A percentile compares a stretch with the other conserved stretches of the same genome.
These are phyloP conservation scores for Dothistroma pini DNA, from an alignment of 2,329 filamentous ascomycete species.

Conservation along the genomic window DNA sequence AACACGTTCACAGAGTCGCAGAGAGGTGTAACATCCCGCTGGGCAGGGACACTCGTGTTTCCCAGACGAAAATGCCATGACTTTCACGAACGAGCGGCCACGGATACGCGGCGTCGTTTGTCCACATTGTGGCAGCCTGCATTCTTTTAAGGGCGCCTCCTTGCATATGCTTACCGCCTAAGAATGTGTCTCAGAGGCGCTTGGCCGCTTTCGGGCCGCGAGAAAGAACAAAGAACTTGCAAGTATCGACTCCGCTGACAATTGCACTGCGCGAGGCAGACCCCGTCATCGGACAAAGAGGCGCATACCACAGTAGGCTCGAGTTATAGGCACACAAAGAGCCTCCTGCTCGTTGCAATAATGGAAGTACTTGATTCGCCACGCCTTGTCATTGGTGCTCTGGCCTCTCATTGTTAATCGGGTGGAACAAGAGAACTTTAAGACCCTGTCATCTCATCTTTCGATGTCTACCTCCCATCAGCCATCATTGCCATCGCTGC, in stretches of 20 bases:
- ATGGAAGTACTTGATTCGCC: conserved; percentile 30
- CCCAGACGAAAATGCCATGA: conserved; percentile 26
- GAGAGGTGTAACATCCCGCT: conserved; percentile 27
- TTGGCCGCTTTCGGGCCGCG: conserved; percentile 33
- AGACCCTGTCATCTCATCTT: conserved; percentile 29
- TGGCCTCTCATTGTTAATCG: conserved; percentile 32
- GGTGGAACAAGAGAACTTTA: conserved; percentile 32
- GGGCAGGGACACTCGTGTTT: conserved; percentile 18
- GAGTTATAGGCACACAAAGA: conserved; percentile 35
- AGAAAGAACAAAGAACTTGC: conserved; percentile 37
- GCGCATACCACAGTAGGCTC: conserved; percentile 30
- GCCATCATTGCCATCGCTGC: conserved; percentile 21
- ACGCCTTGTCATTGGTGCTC: conserved; percentile 29
- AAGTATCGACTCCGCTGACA: conserved; percentile 30
- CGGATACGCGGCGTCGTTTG: conserved; percentile 23
- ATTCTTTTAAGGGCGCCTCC: conserved; percentile 26
- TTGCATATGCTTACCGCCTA: conserved; percentile 26
- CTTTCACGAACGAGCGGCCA: conserved; percentile 11
- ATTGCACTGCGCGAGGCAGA: conserved; percentile 27
- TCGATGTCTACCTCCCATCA: conserved; percentile 31
- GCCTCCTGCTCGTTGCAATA: conserved; percentile 25
- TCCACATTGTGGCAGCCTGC: conserved; percentile 27
- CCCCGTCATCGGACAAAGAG: conserved; percentile 34
- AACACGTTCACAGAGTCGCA: conserved; percentile 29
- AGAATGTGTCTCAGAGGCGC: conserved; percentile 34